Evolutionary conservation across 1,284 basidiomycete species (phyloP).

Genomic region (Moniliella sp.): DNA sequence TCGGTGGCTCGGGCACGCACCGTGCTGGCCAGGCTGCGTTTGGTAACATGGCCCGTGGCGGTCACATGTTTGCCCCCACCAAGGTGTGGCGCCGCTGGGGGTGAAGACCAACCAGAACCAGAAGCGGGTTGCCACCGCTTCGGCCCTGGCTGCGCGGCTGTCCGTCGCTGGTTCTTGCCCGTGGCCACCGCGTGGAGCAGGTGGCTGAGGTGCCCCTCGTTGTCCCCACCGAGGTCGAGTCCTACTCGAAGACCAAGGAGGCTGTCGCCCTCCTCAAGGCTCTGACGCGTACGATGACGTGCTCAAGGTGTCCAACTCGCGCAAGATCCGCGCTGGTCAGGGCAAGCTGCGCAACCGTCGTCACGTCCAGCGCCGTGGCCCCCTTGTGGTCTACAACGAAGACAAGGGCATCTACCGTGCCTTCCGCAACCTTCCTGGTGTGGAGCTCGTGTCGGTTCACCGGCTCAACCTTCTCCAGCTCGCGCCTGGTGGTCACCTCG

Average conservation of each 20-base stretch:
- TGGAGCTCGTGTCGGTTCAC: slow-evolving; percentile 85
- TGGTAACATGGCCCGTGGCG: slow-evolving; percentile 50
- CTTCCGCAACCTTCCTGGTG: slow-evolving; percentile 95
- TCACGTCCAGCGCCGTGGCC: slow-evolving; percentile 88
- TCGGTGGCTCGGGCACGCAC: slow-evolving; percentile 93
- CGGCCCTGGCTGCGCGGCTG: slow-evolving; percentile 86
- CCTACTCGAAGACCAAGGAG: slow-evolving; percentile 86
- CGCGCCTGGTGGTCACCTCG: slow-evolving; percentile 95
- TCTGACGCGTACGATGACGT: slow-evolving; percentile 69
- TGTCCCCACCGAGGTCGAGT: slow-evolving; percentile 56
- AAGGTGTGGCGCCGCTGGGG: slow-evolving; percentile 99
- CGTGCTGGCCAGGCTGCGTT: slow-evolving; percentile 97
- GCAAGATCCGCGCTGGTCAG: slow-evolving; percentile 88
- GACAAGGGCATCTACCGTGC: slow-evolving; percentile 94
- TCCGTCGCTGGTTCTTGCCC: slow-evolving; percentile 90
- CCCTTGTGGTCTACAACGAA: slow-evolving; percentile 89
- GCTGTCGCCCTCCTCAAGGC: slow-evolving; percentile 78
- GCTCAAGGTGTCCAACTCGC: slow-evolving; percentile 86
- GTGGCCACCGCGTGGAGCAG: slow-evolving; percentile 94
- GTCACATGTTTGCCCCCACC: slow-evolving; percentile 99
- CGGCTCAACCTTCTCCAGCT: slow-evolving; percentile 93
- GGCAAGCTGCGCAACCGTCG: slow-evolving; percentile 94
- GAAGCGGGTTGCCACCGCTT: slow-evolving; percentile 89
- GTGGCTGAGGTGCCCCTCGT: slow-evolving; percentile 93
- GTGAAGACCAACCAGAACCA: slow-evolving; percentile 99